Conservation (phyloP, 164 flowering plant species). For the Chloranthus sessilifolius region DNA sequence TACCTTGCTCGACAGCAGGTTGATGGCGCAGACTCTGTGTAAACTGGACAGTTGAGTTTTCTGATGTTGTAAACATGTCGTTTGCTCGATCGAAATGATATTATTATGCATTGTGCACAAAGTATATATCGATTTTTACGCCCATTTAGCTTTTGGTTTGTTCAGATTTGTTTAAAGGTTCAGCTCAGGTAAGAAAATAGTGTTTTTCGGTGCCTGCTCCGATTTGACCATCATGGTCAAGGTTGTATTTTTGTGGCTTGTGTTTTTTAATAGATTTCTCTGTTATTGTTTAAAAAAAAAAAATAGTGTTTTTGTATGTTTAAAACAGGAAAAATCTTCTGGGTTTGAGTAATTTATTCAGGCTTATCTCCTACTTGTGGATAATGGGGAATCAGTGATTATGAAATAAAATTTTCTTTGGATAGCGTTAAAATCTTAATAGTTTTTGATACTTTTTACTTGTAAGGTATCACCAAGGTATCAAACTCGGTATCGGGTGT, state of each 20-base stretch:
- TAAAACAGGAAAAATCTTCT: slow-evolving; percentile 14
- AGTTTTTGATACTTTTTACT: no score
- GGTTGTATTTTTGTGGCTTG: no score
- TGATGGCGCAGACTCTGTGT: slow-evolving; percentile 71
- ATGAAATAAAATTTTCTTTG: slow-evolving; percentile 4
- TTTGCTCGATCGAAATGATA: slow-evolving; percentile 10
- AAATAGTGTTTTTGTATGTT: slow-evolving; percentile 8
- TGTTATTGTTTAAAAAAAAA: slow-evolving; percentile 3
- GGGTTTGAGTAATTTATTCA: slow-evolving; percentile 10
- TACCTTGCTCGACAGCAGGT: slow-evolving; percentile 86
- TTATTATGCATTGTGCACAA: slow-evolving; percentile 6
- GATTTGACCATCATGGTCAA: no score
- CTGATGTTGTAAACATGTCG: slow-evolving; percentile 9
- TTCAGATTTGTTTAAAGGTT: slow-evolving; percentile 6
- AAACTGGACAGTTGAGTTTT: slow-evolving; percentile 11
- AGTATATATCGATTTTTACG: slow-evolving; percentile 11
- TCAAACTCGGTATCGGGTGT: no score
- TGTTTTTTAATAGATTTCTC: no score
- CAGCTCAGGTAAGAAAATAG: slow-evolving; percentile 1
- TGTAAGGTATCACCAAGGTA: no score
- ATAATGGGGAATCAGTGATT: slow-evolving; percentile 12
- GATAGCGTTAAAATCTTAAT: background rate
- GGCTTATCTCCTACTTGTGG: slow-evolving; percentile 18
- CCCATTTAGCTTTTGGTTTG: slow-evolving; percentile 4
- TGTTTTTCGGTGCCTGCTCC: no score